Percentiles rank a stretch among this genome's conserved stretches.
Evolutionary conservation across 208 protist species (phyloP).

Genomic region (Crithidia expoeki): DNA sequence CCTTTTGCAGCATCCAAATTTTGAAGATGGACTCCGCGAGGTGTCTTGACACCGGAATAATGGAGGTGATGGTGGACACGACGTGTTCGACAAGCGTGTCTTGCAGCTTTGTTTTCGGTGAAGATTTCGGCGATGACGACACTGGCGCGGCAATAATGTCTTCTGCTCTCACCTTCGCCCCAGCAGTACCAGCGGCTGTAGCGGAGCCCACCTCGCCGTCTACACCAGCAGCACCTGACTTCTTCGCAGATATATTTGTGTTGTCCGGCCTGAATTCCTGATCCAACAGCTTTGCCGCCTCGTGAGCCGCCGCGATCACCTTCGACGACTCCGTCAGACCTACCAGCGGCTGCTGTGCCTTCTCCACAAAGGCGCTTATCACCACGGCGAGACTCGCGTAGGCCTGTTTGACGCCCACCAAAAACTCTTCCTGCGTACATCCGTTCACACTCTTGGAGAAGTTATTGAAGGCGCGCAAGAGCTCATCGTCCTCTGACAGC

Average conservation of each 20-base stretch:
- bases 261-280: constrained; percentile 24
- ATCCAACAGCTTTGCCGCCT: constrained; percentile 35
- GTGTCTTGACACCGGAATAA: constrained; percentile 58
- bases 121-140: neutral
- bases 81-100: constrained; percentile 24
- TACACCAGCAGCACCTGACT: neutral
- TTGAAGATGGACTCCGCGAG: constrained; percentile 68
- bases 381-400: constrained; percentile 68
- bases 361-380: constrained; percentile 33
- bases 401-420: constrained; percentile 67
- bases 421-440: constrained; percentile 64
- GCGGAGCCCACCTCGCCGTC: neutral
- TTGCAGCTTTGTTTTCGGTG: constrained; percentile 30
- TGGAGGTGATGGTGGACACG: constrained; percentile 32
- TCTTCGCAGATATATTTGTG: neutral
- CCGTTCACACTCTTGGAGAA: constrained; percentile 50
- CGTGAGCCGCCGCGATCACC: constrained; percentile 27
- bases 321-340: constrained; percentile 30
- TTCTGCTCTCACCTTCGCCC: neutral
- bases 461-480: constrained; percentile 51
- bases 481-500: constrained; percentile 39
- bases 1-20: constrained; percentile 63
- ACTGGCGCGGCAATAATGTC: neutral
- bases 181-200: neutral
- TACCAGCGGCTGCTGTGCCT: constrained; percentile 25